Conservation (phyloP, 139 green algal species). For the Chlamydomonas schloesseri region DNA sequence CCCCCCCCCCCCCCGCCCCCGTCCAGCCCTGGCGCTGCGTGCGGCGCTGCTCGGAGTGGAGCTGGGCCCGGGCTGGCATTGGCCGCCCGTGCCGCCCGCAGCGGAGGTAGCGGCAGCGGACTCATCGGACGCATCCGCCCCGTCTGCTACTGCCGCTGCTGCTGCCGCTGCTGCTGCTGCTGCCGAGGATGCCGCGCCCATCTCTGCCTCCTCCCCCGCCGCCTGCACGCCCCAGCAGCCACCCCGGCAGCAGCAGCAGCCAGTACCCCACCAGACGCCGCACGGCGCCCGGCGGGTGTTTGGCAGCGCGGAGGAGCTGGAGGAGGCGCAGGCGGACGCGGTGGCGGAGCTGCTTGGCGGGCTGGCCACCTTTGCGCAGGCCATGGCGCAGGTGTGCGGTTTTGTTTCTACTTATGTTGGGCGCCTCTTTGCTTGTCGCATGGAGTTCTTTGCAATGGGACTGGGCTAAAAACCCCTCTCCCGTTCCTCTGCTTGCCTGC, state of each 20-base stretch:
- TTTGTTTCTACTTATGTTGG: too few species aligned
- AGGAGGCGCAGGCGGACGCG: slow-evolving; percentile 24
- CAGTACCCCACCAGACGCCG: background rate
- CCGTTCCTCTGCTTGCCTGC: too few species aligned
- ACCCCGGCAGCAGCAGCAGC: background rate
- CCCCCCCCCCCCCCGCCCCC: background rate
- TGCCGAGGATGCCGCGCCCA: background rate
- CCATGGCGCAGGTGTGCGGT: slow-evolving; percentile 10
- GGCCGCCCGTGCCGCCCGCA: background rate
- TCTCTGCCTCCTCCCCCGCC: too few species aligned
- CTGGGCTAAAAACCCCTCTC: too few species aligned
- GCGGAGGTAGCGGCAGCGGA: background rate
- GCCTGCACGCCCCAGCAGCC: too few species aligned
- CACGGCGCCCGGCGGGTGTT: background rate
- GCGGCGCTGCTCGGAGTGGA: slow-evolving; percentile 14
- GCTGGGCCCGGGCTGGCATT: slow-evolving; percentile 23
- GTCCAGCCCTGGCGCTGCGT: slow-evolving; percentile 10
- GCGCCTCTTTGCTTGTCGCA: too few species aligned
- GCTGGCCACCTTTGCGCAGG: background rate
- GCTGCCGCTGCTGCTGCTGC: background rate
- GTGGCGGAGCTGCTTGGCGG: slow-evolving; percentile 17
- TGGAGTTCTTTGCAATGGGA: background rate
- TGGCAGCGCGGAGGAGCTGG: background rate
- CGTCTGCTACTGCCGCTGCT: background rate
- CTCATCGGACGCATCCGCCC: too few species aligned